These are phyloP conservation scores for Metrosideros polymorpha DNA, from an alignment of 441 rosid species.

Conservation along the genomic window DNA sequence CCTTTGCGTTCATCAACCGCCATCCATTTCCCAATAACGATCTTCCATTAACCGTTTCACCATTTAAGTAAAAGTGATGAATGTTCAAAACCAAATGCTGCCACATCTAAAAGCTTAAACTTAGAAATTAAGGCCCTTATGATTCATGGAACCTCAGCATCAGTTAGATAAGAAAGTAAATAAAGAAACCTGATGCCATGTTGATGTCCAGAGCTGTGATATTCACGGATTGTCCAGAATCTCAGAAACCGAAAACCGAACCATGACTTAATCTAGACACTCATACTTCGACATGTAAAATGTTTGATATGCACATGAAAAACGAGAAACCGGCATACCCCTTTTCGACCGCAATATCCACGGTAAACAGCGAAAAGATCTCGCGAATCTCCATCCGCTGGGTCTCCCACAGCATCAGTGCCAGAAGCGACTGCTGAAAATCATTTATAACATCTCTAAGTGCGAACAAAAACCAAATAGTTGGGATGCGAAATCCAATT, in stretches of 20 bases:
- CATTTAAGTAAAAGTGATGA: not conserved
- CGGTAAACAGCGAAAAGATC: conserved; percentile 40
- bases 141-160: not conserved
- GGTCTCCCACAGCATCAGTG: not conserved
- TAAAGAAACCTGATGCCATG: not conserved
- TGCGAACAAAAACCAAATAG: not conserved
- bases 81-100: not conserved
- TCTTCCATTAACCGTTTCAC: not conserved
- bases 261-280: not conserved
- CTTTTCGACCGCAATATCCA: conserved; percentile 57
- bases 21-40: not conserved
- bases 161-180: not conserved
- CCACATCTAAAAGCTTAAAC: not conserved
- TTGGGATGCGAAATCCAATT: not conserved
- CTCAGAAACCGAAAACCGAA: not conserved
- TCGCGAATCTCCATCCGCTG: conserved; percentile 22
- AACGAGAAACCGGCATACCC: conserved; percentile 20
- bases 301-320: not conserved
- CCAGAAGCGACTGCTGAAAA: conserved; percentile 17
- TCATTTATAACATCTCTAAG: not conserved
- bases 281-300: not conserved
- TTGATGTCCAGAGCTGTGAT: not conserved
- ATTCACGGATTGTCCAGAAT: not conserved
- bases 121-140: not conserved
- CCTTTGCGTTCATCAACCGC: not conserved